phyloP scores from a whole-genome alignment of 2,329 filamentous ascomycete species.

The Pseudocercospora cruenta region DNA sequence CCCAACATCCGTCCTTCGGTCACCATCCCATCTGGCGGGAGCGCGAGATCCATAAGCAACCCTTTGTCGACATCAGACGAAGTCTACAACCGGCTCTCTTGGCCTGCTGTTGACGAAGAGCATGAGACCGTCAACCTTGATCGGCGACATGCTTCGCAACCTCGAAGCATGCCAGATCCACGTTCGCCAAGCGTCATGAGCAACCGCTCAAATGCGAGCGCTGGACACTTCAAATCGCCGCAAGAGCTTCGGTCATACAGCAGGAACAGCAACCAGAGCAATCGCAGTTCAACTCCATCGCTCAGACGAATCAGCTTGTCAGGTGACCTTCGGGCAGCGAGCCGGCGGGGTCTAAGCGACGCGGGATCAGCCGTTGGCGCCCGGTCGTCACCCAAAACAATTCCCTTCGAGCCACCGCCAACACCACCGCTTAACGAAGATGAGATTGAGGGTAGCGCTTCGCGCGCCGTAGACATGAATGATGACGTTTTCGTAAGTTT shows the following conservation, averaged over 20 bases:
- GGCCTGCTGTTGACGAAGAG: constrained; percentile 51
- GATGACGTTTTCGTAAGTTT: constrained; percentile 90
- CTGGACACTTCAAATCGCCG: constrained; percentile 45
- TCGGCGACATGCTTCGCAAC: constrained; percentile 30
- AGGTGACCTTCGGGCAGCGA: constrained; percentile 74
- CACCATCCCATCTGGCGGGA: constrained; percentile 10
- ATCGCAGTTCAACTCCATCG: constrained; percentile 64
- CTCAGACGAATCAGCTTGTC: constrained; percentile 72
- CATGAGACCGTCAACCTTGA: constrained; percentile 50
- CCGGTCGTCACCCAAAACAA: constrained; percentile 42
- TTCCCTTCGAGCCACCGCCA: constrained; percentile 46
- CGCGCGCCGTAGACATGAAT: constrained; percentile 77
- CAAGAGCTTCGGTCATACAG: constrained; percentile 65
- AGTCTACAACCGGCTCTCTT: constrained; percentile 40
- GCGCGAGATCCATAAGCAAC: constrained; percentile 26
- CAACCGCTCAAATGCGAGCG: constrained; percentile 48
- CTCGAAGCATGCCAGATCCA: constrained; percentile 33
- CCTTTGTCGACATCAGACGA: constrained; percentile 39
- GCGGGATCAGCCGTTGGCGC: constrained; percentile 40
- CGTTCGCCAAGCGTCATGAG: constrained; percentile 50
- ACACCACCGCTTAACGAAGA: constrained; percentile 64
- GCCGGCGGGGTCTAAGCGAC: constrained; percentile 54
- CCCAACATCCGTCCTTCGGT: constrained; percentile 20
- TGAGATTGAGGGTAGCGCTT: constrained; percentile 84
- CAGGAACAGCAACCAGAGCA: constrained; percentile 51